These are phyloP conservation scores for Symbiodinium natans DNA, from an alignment of 73 alveolate species.

Conservation along the genomic window DNA sequence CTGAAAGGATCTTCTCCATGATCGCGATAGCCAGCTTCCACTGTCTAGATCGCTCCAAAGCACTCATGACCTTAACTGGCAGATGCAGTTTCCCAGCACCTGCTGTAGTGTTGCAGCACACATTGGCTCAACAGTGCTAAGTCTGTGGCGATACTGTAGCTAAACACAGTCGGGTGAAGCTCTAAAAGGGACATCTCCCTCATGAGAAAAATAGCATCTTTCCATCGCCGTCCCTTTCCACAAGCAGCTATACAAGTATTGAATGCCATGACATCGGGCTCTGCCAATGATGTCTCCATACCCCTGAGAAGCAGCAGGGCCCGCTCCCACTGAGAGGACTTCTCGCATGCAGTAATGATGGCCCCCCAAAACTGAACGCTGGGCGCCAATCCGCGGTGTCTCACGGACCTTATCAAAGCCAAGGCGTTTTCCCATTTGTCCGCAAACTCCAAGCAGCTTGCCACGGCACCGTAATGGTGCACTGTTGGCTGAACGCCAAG, in stretches of 20 bases:
- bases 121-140: too few relatives aligned
- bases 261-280: conserved; percentile 32
- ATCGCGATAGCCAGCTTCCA: conserved; percentile 15
- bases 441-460: conserved; percentile 1
- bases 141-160: conserved; percentile 6
- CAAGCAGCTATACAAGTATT: conserved; percentile 22
- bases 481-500: neutral
- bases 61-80: conserved; percentile 40
- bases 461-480: conserved; percentile 71
- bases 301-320: neutral
- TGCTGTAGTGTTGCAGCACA: too few relatives aligned
- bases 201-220: neutral
- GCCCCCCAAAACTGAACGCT: neutral
- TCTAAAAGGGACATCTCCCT: neutral
- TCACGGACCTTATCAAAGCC: neutral
- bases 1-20: conserved; percentile 12
- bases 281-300: neutral
- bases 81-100: neutral
- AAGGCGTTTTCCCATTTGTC: neutral
- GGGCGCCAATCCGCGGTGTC: neutral
- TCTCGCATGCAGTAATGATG: neutral
- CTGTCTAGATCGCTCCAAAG: conserved; percentile 58
- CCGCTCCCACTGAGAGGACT: conserved; percentile 4
- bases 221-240: conserved; percentile 54
- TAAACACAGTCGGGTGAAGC: conserved; percentile 22